A percentile compares a stretch with the other conserved stretches of the same genome.
phyloP scores from a whole-genome alignment of 75 land plant genomes.

The Gnetum montanum region DNA sequence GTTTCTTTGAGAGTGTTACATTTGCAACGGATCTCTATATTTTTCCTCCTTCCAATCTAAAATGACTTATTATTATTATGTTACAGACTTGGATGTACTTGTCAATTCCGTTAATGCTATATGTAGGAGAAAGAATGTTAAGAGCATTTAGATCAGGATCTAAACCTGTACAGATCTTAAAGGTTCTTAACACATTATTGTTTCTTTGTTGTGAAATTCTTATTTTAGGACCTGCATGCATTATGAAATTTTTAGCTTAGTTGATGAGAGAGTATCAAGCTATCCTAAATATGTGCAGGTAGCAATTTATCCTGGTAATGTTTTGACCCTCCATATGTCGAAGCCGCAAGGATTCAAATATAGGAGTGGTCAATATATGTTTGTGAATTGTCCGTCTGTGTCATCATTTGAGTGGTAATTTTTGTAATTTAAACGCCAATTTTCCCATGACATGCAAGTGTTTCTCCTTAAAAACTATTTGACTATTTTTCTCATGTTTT shows the following conservation, averaged over 20 bases:
- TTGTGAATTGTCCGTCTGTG: constrained; percentile 18
- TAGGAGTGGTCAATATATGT: constrained; percentile 30
- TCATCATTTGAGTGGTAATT: constrained; percentile 21
- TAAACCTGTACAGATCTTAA: constrained; percentile 38
- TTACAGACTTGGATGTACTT: constrained; percentile 86
- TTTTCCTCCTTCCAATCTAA: background rate
- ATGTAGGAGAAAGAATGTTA: constrained; percentile 44
- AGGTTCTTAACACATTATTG: constrained; percentile 21
- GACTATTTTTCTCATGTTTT: background rate
- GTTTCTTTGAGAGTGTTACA: too few relatives aligned
- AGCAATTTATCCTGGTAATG: constrained; percentile 40
- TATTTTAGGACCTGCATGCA: background rate
- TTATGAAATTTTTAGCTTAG: too few relatives aligned
- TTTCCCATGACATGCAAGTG: background rate
- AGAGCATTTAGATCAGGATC: constrained; percentile 37
- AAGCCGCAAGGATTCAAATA: constrained; percentile 27
- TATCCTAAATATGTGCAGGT: constrained; percentile 15
- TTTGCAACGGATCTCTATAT: too few relatives aligned
- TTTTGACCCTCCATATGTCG: constrained; percentile 31
- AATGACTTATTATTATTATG: background rate
- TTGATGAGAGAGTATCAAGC: background rate
- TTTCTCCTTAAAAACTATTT: background rate
- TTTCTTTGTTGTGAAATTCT: background rate
- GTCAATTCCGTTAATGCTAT: constrained; percentile 46
- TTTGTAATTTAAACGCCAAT: background rate